Percentiles rank a stretch among this genome's conserved stretches.
phyloP scores from a whole-genome alignment of 306 rosid genomes.

The Corylus heterophylla region DNA sequence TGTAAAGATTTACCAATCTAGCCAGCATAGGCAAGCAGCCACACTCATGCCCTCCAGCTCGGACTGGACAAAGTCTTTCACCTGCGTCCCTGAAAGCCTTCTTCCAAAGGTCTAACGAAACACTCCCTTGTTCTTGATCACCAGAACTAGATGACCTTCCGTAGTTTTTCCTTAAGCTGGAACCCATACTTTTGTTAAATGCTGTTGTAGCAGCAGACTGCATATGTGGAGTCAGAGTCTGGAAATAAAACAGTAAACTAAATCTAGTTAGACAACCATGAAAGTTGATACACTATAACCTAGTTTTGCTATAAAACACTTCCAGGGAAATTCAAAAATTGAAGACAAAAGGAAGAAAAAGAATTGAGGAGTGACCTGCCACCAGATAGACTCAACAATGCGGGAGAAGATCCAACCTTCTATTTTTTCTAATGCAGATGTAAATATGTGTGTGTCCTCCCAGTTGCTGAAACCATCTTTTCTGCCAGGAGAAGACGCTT shows the following conservation, averaged over 20 bases:
- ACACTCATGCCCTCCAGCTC: conserved; percentile 95
- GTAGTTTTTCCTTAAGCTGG: conserved; percentile 46
- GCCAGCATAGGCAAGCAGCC: conserved; percentile 90
- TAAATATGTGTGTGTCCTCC: conserved; percentile 62
- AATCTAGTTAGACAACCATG: conserved; percentile 29
- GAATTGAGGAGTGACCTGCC: conserved; percentile 68
- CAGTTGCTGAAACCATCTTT: conserved; percentile 54
- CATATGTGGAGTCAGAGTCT: conserved; percentile 95
- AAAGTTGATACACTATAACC: conserved; percentile 10
- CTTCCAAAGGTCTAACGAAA: conserved; percentile 88
- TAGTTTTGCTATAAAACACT: conserved; percentile 5
- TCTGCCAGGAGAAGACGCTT: conserved; percentile 53
- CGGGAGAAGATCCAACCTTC: conserved; percentile 97
- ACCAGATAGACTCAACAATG: conserved; percentile 93
- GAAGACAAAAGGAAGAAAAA: conserved; percentile 2
- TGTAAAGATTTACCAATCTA: conserved; percentile 64
- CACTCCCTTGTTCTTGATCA: conserved; percentile 64
- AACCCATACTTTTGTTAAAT: conserved; percentile 30
- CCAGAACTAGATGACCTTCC: conserved; percentile 46
- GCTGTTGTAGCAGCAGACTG: conserved; percentile 57
- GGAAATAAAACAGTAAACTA: conserved; percentile 29
- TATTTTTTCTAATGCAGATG: conserved; percentile 70
- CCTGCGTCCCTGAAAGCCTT: conserved; percentile 80
- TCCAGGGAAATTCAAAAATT: conserved; percentile 14
- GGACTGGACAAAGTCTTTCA: conserved; percentile 90